Percentiles rank a stretch among this genome's conserved stretches.
Evolutionary conservation across 163 green algal species (phyloP).

Genomic region (Trebouxiophyceae sp.): DNA sequence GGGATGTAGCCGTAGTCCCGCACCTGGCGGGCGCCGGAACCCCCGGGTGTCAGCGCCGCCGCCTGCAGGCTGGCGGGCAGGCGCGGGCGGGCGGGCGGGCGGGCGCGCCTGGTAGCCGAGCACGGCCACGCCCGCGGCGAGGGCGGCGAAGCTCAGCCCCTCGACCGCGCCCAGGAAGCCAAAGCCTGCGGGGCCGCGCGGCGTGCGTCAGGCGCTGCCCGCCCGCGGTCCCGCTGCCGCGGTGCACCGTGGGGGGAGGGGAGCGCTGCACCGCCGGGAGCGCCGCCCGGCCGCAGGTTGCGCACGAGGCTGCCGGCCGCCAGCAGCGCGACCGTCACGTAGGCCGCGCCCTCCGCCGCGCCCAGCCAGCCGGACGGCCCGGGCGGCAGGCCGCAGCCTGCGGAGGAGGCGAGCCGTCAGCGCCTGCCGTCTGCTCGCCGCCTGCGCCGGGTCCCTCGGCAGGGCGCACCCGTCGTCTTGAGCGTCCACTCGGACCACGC

Average conservation of each 20-base stretch:
- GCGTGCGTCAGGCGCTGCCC: background rate
- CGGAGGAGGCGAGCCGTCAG: too few species aligned
- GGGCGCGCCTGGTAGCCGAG: conserved; percentile 21
- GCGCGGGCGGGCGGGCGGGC: too few species aligned
- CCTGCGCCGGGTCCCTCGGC: too few species aligned
- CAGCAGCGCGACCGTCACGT: conserved; percentile 43
- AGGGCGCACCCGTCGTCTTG: conserved; percentile 22
- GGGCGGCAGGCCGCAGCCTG: conserved; percentile 58
- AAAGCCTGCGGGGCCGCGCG: too few species aligned
- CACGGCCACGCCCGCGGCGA: conserved; percentile 22
- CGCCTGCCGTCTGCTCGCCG: too few species aligned
- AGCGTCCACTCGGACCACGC: conserved; percentile 36
- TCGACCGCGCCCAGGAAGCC: conserved; percentile 27
- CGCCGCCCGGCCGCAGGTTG: background rate
- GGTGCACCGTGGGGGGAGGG: too few species aligned
- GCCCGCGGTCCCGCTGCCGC: background rate
- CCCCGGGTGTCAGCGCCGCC: too few species aligned
- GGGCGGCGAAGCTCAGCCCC: conserved; percentile 24
- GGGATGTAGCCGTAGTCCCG: conserved; percentile 37
- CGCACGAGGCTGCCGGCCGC: conserved; percentile 19
- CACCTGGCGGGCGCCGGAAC: too few species aligned
- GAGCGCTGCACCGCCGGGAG: too few species aligned
- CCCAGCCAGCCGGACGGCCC: conserved; percentile 51
- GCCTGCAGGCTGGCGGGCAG: too few species aligned
- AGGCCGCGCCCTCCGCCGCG: conserved; percentile 54